These are phyloP conservation scores for Lepiota brunneoincarnata DNA, from an alignment of 768 basidiomycete species.

Conservation along the genomic window DNA sequence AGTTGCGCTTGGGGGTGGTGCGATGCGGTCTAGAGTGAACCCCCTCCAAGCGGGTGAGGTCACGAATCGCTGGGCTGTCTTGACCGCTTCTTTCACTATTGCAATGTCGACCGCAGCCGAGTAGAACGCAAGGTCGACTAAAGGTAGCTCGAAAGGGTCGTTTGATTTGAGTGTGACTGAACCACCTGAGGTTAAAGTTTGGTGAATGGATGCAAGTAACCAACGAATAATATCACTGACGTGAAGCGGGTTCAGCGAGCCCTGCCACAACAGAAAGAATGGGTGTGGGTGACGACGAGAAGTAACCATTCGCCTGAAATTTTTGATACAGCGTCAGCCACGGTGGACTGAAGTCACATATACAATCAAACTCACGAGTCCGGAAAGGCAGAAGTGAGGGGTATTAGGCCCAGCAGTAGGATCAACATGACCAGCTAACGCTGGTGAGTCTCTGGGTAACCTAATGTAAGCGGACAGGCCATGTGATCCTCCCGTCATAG, in stretches of 20 bases:
- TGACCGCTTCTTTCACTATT: neutral
- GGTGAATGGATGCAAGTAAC: neutral
- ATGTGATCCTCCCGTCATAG: neutral
- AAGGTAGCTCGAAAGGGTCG: conserved; percentile 38
- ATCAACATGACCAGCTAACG: conserved; percentile 7
- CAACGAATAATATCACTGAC: neutral
- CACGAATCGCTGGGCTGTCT: conserved; percentile 16
- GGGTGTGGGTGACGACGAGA: neutral
- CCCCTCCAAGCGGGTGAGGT: conserved; percentile 18
- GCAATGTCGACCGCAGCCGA: conserved; percentile 19
- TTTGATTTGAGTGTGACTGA: conserved; percentile 30
- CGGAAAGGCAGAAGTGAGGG: conserved; percentile 9
- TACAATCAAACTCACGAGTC: conserved; percentile 1
- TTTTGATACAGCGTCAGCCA: neutral
- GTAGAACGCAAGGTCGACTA: conserved; percentile 47
- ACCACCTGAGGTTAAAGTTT: conserved; percentile 19
- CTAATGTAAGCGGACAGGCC: conserved; percentile 3
- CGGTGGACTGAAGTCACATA: neutral
- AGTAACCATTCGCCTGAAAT: neutral
- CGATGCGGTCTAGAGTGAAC: conserved; percentile 17
- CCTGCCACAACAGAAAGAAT: neutral
- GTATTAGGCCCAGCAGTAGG: conserved; percentile 10
- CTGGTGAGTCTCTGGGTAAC: conserved; percentile 3
- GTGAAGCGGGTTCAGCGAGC: neutral
- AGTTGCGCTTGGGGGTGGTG: conserved; percentile 10